phyloP scores from a whole-genome alignment of 2,329 filamentous ascomycete genomes.

The Didymosphaeria variabile region DNA sequence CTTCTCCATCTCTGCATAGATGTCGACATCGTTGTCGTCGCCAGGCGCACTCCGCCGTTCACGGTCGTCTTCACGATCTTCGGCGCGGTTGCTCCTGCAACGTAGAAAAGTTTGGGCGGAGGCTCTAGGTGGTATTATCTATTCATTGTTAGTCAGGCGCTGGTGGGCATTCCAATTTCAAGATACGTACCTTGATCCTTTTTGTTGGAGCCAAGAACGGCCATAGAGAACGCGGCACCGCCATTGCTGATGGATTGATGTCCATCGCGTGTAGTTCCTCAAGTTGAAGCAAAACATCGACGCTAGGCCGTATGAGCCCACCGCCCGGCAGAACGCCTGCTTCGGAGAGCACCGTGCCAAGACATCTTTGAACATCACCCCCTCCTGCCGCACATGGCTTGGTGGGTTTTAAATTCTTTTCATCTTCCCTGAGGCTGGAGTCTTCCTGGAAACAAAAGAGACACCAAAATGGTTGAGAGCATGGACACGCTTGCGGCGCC shows the following conservation, averaged over 20 bases:
- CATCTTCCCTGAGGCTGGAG: neutral
- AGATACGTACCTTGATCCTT: conserved; percentile 50
- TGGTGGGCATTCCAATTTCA: neutral
- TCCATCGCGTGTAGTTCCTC: conserved; percentile 14
- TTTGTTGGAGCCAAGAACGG: conserved; percentile 55
- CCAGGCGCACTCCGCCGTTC: conserved; percentile 13
- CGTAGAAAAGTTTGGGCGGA: conserved; percentile 36
- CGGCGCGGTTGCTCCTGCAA: conserved; percentile 28
- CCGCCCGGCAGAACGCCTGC: conserved; percentile 36
- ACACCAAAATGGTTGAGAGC: conserved; percentile 25
- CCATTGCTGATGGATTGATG: conserved; percentile 49
- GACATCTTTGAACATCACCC: conserved; percentile 29
- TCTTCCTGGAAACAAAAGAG: neutral
- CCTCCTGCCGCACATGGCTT: conserved; percentile 19
- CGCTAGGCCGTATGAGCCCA: conserved; percentile 32
- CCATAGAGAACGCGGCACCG: conserved; percentile 54
- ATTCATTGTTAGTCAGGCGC: conserved; percentile 27
- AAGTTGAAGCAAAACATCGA: conserved; percentile 28
- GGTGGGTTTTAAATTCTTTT: neutral
- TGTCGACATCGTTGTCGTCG: conserved; percentile 22
- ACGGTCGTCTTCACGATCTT: conserved; percentile 29
- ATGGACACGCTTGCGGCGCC: conserved; percentile 39
- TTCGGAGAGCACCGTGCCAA: conserved; percentile 41
- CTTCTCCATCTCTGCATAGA: conserved; percentile 32
- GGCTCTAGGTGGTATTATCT: conserved; percentile 39